Conservation (phyloP, 2,329 filamentous ascomycete genomes). For the Aspergillus unguis region DNA sequence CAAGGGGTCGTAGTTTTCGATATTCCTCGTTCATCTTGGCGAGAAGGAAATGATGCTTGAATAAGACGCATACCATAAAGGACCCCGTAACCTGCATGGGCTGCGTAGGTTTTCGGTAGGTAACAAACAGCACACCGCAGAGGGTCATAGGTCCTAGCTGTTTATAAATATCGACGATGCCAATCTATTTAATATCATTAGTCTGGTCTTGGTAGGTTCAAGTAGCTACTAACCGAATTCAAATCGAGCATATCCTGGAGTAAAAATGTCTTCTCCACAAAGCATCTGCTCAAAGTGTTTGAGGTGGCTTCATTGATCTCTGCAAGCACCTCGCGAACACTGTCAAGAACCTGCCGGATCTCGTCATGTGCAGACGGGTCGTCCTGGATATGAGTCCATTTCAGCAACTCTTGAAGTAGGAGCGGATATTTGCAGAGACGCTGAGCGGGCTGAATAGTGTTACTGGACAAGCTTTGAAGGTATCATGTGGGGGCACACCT, state of each 20-base stretch:
- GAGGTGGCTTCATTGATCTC: conserved; percentile 84
- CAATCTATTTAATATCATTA: conserved; percentile 14
- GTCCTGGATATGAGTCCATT: conserved; percentile 77
- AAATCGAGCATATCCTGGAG: conserved; percentile 75
- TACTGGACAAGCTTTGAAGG: conserved; percentile 5
- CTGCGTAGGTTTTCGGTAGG: conserved; percentile 67
- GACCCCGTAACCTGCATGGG: conserved; percentile 60
- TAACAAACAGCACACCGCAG: conserved; percentile 78
- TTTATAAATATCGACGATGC: conserved; percentile 60
- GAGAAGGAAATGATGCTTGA: conserved; percentile 73
- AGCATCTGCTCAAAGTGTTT: conserved; percentile 64
- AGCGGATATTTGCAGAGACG: conserved; percentile 87
- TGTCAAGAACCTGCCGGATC: conserved; percentile 68
- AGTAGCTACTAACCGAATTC: conserved; percentile 57
- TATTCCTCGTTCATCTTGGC: conserved; percentile 64
- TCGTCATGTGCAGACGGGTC: conserved; percentile 79
- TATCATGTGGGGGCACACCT: conserved; percentile 54
- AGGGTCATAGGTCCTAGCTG: conserved; percentile 75
- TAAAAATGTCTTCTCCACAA: conserved; percentile 77
- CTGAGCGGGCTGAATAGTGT: conserved; percentile 72
- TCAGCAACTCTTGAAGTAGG: conserved; percentile 78
- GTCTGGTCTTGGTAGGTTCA: neutral
- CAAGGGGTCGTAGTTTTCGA: conserved; percentile 68
- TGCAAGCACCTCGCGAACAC: conserved; percentile 69
- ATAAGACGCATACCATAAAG: conserved; percentile 84